These are phyloP conservation scores for Sporopachydermia lactativora DNA, from an alignment of 805 yeast species.

Conservation along the genomic window DNA sequence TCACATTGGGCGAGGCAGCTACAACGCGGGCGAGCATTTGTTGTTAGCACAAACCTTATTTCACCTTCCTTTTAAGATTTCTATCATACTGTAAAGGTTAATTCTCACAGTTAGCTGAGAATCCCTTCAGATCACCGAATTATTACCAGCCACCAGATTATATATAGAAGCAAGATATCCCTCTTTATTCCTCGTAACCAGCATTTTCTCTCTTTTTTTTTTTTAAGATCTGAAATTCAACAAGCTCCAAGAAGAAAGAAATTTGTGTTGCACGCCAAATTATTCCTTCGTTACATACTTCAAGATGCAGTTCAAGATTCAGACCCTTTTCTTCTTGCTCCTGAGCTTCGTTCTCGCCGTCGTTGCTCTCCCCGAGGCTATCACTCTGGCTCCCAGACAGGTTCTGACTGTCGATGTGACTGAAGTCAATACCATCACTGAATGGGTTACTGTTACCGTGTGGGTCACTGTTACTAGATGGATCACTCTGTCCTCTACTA, in stretches of 20 bases:
- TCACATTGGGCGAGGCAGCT: too few relatives aligned
- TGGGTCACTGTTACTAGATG: slow-evolving; percentile 1
- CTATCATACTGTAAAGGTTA: too few relatives aligned
- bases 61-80: too few relatives aligned
- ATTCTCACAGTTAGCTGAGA: too few relatives aligned
- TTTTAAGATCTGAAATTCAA: too few relatives aligned
- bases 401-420: background rate
- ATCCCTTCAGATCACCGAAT: too few relatives aligned
- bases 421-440: background rate
- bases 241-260: background rate
- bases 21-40: too few relatives aligned
- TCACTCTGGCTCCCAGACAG: background rate
- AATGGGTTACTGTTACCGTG: background rate
- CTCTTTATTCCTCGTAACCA: too few relatives aligned
- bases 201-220: too few relatives aligned
- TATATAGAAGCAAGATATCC: too few relatives aligned
- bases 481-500: background rate
- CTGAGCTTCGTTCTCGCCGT: background rate
- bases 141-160: too few relatives aligned
- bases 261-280: slow-evolving; percentile 1
- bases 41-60: too few relatives aligned
- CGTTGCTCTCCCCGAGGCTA: slow-evolving; percentile 1
- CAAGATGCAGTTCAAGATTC: slow-evolving; percentile 1
- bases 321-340: slow-evolving; percentile 1
- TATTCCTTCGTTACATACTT: background rate